A percentile compares a stretch with the other conserved stretches of the same genome.
Conservation (phyloP, 306 rosid genomes). For the Quercus cerris region DNA sequence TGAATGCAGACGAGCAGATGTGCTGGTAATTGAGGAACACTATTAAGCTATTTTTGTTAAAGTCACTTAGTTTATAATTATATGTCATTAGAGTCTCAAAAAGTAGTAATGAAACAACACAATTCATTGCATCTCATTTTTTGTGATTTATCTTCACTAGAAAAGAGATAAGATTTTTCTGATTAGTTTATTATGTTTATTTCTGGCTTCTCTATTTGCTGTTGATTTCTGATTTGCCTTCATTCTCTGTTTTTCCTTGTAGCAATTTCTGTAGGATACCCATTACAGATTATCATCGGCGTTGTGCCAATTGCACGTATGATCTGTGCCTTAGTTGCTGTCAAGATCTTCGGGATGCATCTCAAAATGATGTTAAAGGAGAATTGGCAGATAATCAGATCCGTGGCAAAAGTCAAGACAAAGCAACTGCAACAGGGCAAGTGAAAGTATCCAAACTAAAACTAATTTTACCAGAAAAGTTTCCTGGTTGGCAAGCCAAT, state of each 20-base stretch:
- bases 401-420: conserved; percentile 21
- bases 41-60: neutral
- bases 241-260: conserved; percentile 40
- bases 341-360: conserved; percentile 78
- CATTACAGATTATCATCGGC: conserved; percentile 92
- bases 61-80: neutral
- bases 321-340: conserved; percentile 90
- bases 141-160: neutral
- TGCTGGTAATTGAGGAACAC: conserved; percentile 68
- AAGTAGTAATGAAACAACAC: neutral
- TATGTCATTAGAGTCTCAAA: neutral
- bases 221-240: conserved; percentile 5
- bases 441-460: conserved; percentile 39
- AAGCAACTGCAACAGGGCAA: conserved; percentile 36
- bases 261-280: conserved; percentile 97
- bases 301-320: conserved; percentile 70
- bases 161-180: conserved; percentile 1
- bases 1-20: conserved; percentile 98
- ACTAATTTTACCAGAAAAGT: conserved; percentile 46
- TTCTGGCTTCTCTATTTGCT: neutral
- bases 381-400: conserved; percentile 14
- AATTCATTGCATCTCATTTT: neutral
- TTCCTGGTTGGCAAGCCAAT: conserved; percentile 76
- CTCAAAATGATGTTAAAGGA: conserved; percentile 22
- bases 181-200: conserved; percentile 8